Base-by-base conservation (phyloP, 371 early-diverging fungal genomes). In the Mortierella sp. region DNA sequence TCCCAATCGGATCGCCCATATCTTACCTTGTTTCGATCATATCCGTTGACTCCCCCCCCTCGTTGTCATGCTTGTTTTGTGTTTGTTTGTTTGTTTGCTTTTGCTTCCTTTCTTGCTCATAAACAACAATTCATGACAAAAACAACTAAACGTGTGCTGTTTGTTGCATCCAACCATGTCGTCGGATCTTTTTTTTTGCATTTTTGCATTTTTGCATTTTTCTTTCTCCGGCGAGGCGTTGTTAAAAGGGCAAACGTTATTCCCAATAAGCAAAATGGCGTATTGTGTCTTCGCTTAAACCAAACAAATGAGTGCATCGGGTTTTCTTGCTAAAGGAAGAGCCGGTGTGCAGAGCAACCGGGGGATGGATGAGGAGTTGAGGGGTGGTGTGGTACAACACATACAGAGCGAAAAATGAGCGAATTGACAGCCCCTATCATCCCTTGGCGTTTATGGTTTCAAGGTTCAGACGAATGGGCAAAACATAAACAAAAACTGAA, bases 211-310 rank as follows among this genome's bases (percentile, higher is more conserved):
- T 55, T 55, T n/a, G 1, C n/a, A 5, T n/a, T 55, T 54, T 65
- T 65, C 68, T 65, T 65, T 65, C 68, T 65, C 68, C 68, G 65
- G 38, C 38, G 28, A 26, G 8, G 55, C n/a, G 11, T 16, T 63
- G 16, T 14, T 16, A 50, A 50, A 50, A 63, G 34, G 28, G 24
- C 38, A 34, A 65, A 38, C 38, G 68, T 34, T 38, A 65, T 65
- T 63, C 63, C 63, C 63, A 65, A 65, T 38, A 65, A 65, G 38
- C 68, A 65, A 65, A 65, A 65, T 65, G 68, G 68, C 68, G 68
- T 58, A 14, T 65, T 38, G 21, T 21, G 21, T 21, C 13, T 38
- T 38, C 65, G 65, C 65, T 65, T 65, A 65, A 65, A 65, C 24
- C 16, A 34, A 19, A 60, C 60, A 60, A 10, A 31, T 60, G 60